These are phyloP conservation scores for Colletotrichum agaves DNA, from an alignment of 2,329 filamentous ascomycete genomes.

Conservation along the genomic window DNA sequence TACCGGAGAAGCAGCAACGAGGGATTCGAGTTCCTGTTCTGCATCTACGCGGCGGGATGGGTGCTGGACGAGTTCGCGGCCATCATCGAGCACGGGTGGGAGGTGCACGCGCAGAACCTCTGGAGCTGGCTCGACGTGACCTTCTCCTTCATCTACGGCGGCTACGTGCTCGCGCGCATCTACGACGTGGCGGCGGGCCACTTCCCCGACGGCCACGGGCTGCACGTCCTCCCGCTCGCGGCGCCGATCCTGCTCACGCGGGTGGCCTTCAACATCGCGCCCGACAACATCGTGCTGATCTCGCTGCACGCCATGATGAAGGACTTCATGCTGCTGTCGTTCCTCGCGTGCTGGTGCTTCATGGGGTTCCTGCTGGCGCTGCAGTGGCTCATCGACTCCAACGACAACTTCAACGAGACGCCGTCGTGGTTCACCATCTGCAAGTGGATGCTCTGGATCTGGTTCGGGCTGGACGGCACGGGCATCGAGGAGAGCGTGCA, in stretches of 20 bases:
- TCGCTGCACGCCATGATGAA: constrained; percentile 79
- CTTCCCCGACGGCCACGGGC: constrained; percentile 60
- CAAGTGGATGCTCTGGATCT: constrained; percentile 84
- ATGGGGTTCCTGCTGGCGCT: constrained; percentile 77
- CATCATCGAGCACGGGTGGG: constrained; percentile 72
- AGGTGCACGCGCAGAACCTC: constrained; percentile 78
- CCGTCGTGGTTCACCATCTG: constrained; percentile 65
- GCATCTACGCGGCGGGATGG: constrained; percentile 74
- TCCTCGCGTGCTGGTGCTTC: constrained; percentile 68
- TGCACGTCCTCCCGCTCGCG: constrained; percentile 73
- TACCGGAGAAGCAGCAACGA: constrained; percentile 62
- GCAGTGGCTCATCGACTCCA: constrained; percentile 65
- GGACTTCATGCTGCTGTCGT: constrained; percentile 74
- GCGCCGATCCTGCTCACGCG: constrained; percentile 77
- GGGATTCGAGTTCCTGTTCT: constrained; percentile 68
- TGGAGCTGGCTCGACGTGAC: constrained; percentile 81
- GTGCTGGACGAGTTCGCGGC: constrained; percentile 73
- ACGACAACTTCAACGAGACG: constrained; percentile 42
- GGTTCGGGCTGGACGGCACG: constrained; percentile 78
- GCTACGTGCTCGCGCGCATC: constrained; percentile 70
- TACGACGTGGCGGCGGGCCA: constrained; percentile 57
- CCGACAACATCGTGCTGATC: constrained; percentile 81
- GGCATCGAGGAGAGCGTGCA: constrained; percentile 62
- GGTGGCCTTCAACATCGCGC: constrained; percentile 78
- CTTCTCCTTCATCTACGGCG: constrained; percentile 70